Base-by-base conservation (phyloP, 2,329 filamentous ascomycete species). In the Polytolypa hystricis region DNA sequence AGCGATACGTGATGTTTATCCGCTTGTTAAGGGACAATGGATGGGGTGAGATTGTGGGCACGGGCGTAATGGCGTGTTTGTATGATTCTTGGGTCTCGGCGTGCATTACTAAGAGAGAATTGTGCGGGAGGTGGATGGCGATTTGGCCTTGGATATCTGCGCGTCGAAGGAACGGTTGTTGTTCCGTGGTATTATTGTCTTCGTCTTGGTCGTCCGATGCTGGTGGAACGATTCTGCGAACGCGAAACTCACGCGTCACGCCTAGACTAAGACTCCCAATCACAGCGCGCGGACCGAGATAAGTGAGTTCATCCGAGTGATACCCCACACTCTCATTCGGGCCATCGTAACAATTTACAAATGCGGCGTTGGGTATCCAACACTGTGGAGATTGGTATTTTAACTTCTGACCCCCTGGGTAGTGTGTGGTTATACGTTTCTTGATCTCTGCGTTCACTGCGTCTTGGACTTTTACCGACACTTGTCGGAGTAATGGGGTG, bases 71-170 rank as follows among this genome's bases (percentile, higher is more conserved):
- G 46, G 75, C 74, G 57, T 98, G 91, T 57, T 95, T 96, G 86
- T 86, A 96, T 53, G 83, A 80, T 54, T 96, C 89, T 54, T 96
- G 89, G 84, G 94, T 96, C 54, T 93, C 85, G 1, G 89, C 87
- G 52, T 96, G 87, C 91, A 98, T 96, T 7, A 96, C 70, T 0
- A 98, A 70, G 0, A 96, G 71, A 0, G 84, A 93, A 57, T 96
- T 96, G 58, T 96, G 91, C 0, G 89, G 89, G 0, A 96, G 74
- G 49, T 95, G 85, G 29, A 96, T 91, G 1, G 85, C 78, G 40
- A 96, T 89, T 54, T 94, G 87, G 3, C 87, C 89, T 51, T 83
- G 76, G 0, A 72, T 69, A 45, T 91, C 80, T 2, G 72, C 65
- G 9, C 53, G 52, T 31, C 10, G 26, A 36, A 2, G 7, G 7